Conservation (phyloP, 768 basidiomycete genomes). For the Hericium erinaceus region DNA sequence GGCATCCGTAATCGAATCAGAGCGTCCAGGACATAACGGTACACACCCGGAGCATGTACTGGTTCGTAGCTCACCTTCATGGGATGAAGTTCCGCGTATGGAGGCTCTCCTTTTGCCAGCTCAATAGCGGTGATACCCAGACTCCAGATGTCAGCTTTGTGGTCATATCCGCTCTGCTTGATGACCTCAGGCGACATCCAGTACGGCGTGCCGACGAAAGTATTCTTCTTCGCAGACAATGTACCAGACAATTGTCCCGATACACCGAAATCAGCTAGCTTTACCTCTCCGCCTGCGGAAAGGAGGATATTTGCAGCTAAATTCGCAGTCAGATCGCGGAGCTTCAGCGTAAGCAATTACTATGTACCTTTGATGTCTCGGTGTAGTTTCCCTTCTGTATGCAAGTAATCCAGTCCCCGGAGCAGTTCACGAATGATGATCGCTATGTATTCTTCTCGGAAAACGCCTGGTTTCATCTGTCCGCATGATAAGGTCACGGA, state of each 20-base stretch:
- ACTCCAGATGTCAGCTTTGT: conserved; percentile 99
- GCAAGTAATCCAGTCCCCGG: conserved; percentile 89
- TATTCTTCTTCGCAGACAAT: conserved; percentile 92
- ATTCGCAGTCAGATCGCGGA: neutral
- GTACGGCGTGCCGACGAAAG: conserved; percentile 95
- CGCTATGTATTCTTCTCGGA: conserved; percentile 97
- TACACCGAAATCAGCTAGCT: conserved; percentile 97
- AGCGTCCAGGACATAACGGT: neutral
- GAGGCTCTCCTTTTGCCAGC: conserved; percentile 94
- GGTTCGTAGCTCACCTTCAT: conserved; percentile 70
- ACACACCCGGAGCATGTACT: neutral
- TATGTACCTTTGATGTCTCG: conserved; percentile 93
- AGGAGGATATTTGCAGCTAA: conserved; percentile 95
- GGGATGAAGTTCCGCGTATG: conserved; percentile 95
- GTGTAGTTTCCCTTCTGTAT: conserved; percentile 93
- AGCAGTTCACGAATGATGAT: conserved; percentile 92
- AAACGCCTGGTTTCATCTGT: conserved; percentile 99
- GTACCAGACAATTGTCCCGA: conserved; percentile 95
- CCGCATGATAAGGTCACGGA: conserved; percentile 1
- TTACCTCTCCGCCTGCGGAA: conserved; percentile 89
- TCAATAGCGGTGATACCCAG: conserved; percentile 97
- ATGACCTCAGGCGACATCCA: conserved; percentile 99
- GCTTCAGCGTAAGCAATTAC: neutral
- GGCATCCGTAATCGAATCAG: neutral
- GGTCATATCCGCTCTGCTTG: conserved; percentile 98